Base-by-base conservation (phyloP, 2,329 filamentous ascomycete genomes). In the Intubia oerlemansii region DNA sequence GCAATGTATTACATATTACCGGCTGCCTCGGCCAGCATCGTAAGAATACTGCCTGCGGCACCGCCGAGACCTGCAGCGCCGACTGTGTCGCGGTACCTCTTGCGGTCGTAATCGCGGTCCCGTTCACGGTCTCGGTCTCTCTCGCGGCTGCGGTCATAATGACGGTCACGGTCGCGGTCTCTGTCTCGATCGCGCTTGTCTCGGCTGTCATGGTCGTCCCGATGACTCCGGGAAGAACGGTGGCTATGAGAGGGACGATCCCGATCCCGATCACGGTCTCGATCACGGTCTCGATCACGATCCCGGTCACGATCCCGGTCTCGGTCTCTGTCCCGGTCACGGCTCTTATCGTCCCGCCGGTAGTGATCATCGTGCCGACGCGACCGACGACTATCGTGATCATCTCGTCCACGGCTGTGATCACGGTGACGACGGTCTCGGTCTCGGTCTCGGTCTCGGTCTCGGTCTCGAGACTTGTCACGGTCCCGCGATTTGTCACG, bases 51-150 rank as follows among this genome's bases (percentile, higher is more conserved):
- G 3, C 59, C 64, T 1, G 67, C 66, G 0, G 65, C 66, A 8
- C 66, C 63, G 4, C 66, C 66, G 17, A 73, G 61, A 1, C 66
- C 60, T 5, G 64, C 66, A 1, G 61, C 63, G 2, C 58, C 56
- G 4, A 70, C 50, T 11, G 63, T 59, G 36, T 66, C 62, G 27
- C 59, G 57, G 45, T 35, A 28, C 17, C 35, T 19, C 57, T 58
- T 10, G 48, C 50, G 39, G 53, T 58, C 27, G 10, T 30, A 25
- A 5, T 29, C 30, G 3, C 33, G 23, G 15, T 30, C 29, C 5
- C 32, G 32, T 17, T 15, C 25, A 5, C 7, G 26, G 15, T 25
- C 25, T 6, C 30, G 31, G 2, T 28, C 28, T 18, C 24, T 30
- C 6, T 53, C 48, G 2, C 44, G 33, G 10, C 10, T 10, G 18